A percentile compares a stretch with the other conserved stretches of the same genome.
These are phyloP conservation scores for Plasmodium chabaudi DNA, from an alignment of 169 alveolate genomes.

Conservation along the genomic window DNA sequence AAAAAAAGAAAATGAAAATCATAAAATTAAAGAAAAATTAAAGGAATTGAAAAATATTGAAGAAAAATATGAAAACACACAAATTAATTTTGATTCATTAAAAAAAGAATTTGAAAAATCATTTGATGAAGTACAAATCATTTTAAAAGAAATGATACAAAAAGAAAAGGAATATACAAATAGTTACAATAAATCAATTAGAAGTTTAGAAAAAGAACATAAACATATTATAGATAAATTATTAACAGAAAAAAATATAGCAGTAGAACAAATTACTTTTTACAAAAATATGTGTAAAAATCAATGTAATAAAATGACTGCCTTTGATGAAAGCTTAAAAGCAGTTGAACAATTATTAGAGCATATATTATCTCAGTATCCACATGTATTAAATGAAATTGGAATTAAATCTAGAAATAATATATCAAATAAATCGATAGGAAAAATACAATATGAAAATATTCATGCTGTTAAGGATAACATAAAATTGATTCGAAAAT, in stretches of 20 bases:
- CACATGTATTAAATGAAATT: slow-evolving; percentile 40
- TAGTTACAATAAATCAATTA: slow-evolving; percentile 38
- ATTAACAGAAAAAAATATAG: slow-evolving; percentile 15
- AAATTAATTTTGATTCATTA: slow-evolving; percentile 46
- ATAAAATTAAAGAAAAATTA: slow-evolving; percentile 37
- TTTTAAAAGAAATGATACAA: slow-evolving; percentile 69
- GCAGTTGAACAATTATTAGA: slow-evolving; percentile 58
- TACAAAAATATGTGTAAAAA: slow-evolving; percentile 41
- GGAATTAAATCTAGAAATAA: slow-evolving; percentile 49
- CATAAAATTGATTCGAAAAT: slow-evolving; percentile 42
- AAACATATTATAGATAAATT: slow-evolving; percentile 21
- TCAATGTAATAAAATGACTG: slow-evolving; percentile 32
- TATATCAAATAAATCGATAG: slow-evolving; percentile 51
- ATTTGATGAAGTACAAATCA: slow-evolving; percentile 65
- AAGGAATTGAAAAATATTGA: slow-evolving; percentile 63
- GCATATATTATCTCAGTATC: slow-evolving; percentile 62
- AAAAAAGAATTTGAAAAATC: slow-evolving; percentile 64
- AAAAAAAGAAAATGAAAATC: slow-evolving; percentile 50
- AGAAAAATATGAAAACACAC: slow-evolving; percentile 63
- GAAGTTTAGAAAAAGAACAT: slow-evolving; percentile 46
- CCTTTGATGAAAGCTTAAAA: slow-evolving; percentile 37
- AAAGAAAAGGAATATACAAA: slow-evolving; percentile 64
- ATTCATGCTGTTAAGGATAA: slow-evolving; percentile 56
- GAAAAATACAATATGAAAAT: slow-evolving; percentile 73
- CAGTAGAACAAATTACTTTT: slow-evolving; percentile 9